Evolutionary conservation across 129 eudicot genomes (phyloP).

Genomic region (Gnaphalium uliginosum): DNA sequence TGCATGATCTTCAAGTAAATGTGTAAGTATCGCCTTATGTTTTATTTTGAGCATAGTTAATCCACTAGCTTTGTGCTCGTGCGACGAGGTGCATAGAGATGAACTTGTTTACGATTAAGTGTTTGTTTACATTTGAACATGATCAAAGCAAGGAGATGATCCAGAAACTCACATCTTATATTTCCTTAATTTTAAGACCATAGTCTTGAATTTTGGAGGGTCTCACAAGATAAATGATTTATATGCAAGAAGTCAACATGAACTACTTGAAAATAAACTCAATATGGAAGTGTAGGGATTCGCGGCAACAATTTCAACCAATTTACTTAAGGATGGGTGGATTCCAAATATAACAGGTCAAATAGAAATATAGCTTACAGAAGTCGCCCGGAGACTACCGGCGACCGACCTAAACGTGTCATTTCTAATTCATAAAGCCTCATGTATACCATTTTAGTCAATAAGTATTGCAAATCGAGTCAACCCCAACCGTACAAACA

Average conservation of each 20-base stretch:
- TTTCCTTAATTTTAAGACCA: background rate
- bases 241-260: too few species aligned
- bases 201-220: too few species aligned
- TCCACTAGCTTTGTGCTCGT: too few species aligned
- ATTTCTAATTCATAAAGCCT: background rate
- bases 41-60: background rate
- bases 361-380: background rate
- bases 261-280: too few species aligned
- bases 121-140: background rate
- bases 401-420: background rate
- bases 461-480: too few species aligned
- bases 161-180: background rate
- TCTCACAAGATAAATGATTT: too few species aligned
- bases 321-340: background rate
- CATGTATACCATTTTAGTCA: background rate
- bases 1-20: background rate
- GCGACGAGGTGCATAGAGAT: too few species aligned
- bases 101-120: background rate
- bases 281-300: background rate
- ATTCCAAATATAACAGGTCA: background rate
- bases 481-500: too few species aligned
- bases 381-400: too few species aligned
- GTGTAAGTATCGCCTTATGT: too few species aligned
- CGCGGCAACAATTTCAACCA: background rate
- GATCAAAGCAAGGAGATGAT: background rate